phyloP scores from a whole-genome alignment of 257 asterid genomes.

The Nicotiana attenuata region DNA sequence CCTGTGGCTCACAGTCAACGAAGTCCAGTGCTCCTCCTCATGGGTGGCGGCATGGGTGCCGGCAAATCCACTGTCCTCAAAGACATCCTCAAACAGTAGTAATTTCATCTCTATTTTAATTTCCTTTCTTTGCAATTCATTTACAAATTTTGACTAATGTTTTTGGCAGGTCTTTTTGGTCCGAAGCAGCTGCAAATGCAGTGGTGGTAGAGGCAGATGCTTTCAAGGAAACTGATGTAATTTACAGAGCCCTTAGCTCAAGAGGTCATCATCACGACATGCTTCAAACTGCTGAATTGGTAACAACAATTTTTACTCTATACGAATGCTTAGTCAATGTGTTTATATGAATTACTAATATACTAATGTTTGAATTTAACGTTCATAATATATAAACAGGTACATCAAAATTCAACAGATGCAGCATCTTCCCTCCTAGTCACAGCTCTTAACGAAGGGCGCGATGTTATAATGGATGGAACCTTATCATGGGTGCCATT shows the following conservation, averaged over 20 bases:
- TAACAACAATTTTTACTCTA: background rate
- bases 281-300: constrained; percentile 93
- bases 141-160: background rate
- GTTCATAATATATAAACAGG: constrained; percentile 30
- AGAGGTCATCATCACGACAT: constrained; percentile 87
- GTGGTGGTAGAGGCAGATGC: constrained; percentile 95
- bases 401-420: constrained; percentile 88
- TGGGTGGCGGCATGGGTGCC: constrained; percentile 99
- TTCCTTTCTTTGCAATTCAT: no score
- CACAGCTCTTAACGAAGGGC: constrained; percentile 88
- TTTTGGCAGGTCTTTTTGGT: constrained; percentile 73
- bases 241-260: constrained; percentile 75
- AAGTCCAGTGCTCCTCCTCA: constrained; percentile 82
- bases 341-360: no score
- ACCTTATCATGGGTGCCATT: constrained; percentile 95
- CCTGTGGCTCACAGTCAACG: constrained; percentile 70
- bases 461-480: constrained; percentile 97
- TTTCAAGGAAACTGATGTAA: constrained; percentile 89
- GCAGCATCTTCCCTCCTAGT: constrained; percentile 95
- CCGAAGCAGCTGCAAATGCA: constrained; percentile 63
- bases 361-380: no score
- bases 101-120: background rate
- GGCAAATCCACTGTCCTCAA: constrained; percentile 98
- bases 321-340: no score
- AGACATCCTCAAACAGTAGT: constrained; percentile 83